These are phyloP conservation scores for Grammothele lineata DNA, from an alignment of 768 basidiomycete species.

Conservation along the genomic window DNA sequence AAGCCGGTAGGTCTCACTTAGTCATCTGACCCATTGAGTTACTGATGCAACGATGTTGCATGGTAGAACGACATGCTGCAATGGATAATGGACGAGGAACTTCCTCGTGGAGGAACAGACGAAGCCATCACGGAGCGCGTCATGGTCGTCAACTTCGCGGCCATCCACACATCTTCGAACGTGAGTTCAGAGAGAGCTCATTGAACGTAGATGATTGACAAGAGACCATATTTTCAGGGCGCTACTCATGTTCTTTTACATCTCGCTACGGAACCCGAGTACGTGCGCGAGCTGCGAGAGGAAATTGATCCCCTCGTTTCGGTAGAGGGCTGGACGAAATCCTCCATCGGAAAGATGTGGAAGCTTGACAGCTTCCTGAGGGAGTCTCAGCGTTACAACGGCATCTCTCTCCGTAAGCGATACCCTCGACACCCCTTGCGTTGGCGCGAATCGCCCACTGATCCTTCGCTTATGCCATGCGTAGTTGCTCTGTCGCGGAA, in stretches of 20 bases:
- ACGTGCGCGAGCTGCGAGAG: conserved; percentile 26
- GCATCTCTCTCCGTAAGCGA: conserved; percentile 15
- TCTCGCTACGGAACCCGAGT: conserved; percentile 25
- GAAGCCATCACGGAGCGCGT: background rate
- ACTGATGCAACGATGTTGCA: conserved; percentile 1
- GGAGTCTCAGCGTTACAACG: conserved; percentile 27
- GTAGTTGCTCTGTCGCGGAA: conserved; percentile 29
- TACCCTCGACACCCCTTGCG: background rate
- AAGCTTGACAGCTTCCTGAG: conserved; percentile 35
- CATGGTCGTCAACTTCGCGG: background rate
- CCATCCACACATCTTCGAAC: conserved; percentile 7
- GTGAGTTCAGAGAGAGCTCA: no score
- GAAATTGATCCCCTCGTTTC: conserved; percentile 26
- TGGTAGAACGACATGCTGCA: background rate
- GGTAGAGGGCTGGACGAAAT: conserved; percentile 30
- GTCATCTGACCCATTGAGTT: background rate
- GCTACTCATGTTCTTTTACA: conserved; percentile 26
- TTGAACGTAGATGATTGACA: no score
- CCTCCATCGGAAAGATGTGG: conserved; percentile 25
- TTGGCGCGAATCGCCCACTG: background rate
- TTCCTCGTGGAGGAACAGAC: background rate
- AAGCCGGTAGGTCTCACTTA: conserved; percentile 29
- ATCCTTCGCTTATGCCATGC: no score
- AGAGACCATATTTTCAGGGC: no score
- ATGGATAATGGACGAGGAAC: background rate